Evolutionary conservation across 768 basidiomycete species (phyloP), one percentile per base, ranked within the genome.

Genomic region (Erythrobasidium yunnanense): DNA sequence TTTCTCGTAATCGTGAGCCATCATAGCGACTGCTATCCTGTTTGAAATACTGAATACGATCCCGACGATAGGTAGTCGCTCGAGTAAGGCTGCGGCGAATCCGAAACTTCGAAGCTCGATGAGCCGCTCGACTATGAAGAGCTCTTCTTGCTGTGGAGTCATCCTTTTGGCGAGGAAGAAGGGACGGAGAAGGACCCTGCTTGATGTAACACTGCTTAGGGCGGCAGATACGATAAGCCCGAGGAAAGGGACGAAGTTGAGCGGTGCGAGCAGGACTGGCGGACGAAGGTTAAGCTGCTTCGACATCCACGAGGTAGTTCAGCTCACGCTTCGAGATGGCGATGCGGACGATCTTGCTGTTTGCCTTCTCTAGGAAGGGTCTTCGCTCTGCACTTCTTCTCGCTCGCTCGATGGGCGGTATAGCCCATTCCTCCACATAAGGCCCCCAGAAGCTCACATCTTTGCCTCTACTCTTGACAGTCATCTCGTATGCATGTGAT

Each of bases 151-250:
- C 42, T 34, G 27, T 4, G 68, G 68, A 76, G 70, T 72, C 77
- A 80, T 76, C 30, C 69, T 67, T 55, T 80, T 80, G 7, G 71
- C 67, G n/a, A 71, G 72, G 63, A 78, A 80, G 66, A 77, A 79
- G 1, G 78, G 76, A 23, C 73, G 66, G 68, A 77, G 78, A 0
- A 78, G 70, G 15, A 68, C 69, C 27, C 76, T 70, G 4, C 73
- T 77, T 0, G 77, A 73, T 2, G 75, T 76, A 45, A 69, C 38
- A 34, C 68, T 66, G 25, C 30, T 52, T 13, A 74, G 54, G 8
- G 67, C 67, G 49, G 71, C 62, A 23, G 67, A 47, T 8, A 73
- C 65, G 55, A 62, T 46, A 23, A 71, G 49, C 4, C 60, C 49
- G 0, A 74, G 27, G 46, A 66, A 67, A 0, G 73, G 73, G 18